A percentile compares a stretch with the other conserved stretches of the same genome.
These are phyloP conservation scores for Amauroascus verrucosus DNA, from an alignment of 2,329 filamentous ascomycete species.

Conservation along the genomic window DNA sequence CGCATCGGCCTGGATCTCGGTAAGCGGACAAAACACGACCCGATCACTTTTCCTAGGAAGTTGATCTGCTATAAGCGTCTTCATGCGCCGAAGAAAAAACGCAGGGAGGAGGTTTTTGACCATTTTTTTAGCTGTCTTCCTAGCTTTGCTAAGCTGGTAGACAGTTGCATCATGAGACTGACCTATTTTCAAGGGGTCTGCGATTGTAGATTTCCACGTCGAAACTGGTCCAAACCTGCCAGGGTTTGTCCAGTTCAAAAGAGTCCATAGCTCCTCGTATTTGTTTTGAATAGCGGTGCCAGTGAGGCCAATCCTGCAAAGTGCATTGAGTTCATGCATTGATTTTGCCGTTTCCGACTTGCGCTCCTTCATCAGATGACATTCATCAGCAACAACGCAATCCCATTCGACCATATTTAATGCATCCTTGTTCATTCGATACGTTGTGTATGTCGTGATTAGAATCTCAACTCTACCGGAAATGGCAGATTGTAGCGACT, in stretches of 20 bases:
- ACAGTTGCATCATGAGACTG: conserved; percentile 87
- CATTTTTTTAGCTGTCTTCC: conserved; percentile 72
- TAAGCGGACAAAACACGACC: conserved; percentile 90
- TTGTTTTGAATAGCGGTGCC: conserved; percentile 97
- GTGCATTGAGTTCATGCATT: conserved; percentile 80
- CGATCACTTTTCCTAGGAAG: conserved; percentile 89
- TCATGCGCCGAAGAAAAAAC: conserved; percentile 88
- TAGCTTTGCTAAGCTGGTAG: conserved; percentile 67
- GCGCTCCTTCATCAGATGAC: conserved; percentile 75
- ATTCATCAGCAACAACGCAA: conserved; percentile 88
- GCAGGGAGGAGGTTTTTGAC: conserved; percentile 77
- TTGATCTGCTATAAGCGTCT: conserved; percentile 81
- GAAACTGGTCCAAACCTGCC: conserved; percentile 56
- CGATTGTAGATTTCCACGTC: conserved; percentile 71
- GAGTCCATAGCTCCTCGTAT: conserved; percentile 92
- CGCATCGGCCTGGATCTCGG: conserved; percentile 65
- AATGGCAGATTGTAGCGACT: conserved; percentile 59
- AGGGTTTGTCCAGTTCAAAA: conserved; percentile 93
- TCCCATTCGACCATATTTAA: conserved; percentile 89
- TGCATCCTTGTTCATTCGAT: conserved; percentile 60
- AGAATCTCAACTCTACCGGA: conserved; percentile 76
- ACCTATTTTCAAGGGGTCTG: conserved; percentile 69
- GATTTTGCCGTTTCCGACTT: conserved; percentile 67
- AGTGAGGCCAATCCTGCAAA: conserved; percentile 86
- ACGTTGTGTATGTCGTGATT: conserved; percentile 90